Percentiles rank a stretch among this genome's conserved stretches.
Evolutionary conservation across 2,329 filamentous ascomycete genomes (phyloP).

Genomic region (Keithomyces neogunnii): DNA sequence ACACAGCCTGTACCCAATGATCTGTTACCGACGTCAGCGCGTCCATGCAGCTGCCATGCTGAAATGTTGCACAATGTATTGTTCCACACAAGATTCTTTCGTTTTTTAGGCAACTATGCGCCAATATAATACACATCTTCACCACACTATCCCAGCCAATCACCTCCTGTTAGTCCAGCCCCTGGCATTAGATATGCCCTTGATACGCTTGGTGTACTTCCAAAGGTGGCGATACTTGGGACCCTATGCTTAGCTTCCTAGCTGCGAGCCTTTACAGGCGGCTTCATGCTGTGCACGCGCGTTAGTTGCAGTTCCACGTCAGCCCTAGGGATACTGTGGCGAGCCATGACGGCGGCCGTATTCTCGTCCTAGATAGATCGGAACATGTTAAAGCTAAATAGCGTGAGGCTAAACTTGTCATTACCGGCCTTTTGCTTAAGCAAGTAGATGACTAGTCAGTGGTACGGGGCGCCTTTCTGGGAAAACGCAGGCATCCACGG

Average conservation of each 20-base stretch:
- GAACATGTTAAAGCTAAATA: conserved; percentile 83
- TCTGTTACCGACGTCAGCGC: too few species aligned
- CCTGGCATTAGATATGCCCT: conserved; percentile 31
- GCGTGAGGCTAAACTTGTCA: conserved; percentile 56
- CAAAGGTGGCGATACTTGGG: conserved; percentile 57
- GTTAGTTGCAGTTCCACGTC: conserved; percentile 80
- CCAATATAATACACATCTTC: conserved; percentile 8
- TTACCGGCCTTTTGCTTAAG: conserved; percentile 65
- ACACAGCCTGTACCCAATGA: too few species aligned
- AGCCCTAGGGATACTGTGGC: conserved; percentile 63
- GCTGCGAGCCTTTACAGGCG: conserved; percentile 50
- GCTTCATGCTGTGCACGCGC: conserved; percentile 61
- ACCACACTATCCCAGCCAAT: not conserved
- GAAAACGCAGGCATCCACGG: conserved; percentile 82
- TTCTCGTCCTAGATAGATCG: conserved; percentile 81
- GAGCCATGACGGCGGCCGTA: conserved; percentile 80
- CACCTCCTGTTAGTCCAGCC: conserved; percentile 34
- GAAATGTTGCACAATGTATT: too few species aligned
- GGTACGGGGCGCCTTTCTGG: conserved; percentile 86
- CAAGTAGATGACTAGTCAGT: conserved; percentile 76
- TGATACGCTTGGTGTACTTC: conserved; percentile 57
- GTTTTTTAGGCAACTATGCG: conserved; percentile 3
- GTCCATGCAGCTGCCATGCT: too few species aligned
- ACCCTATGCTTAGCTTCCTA: conserved; percentile 59
- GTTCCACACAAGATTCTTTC: not conserved